A percentile compares a stretch with the other conserved stretches of the same genome.
Evolutionary conservation across 345 rosid genomes (phyloP).

Genomic region (Euphorbia peplus): DNA sequence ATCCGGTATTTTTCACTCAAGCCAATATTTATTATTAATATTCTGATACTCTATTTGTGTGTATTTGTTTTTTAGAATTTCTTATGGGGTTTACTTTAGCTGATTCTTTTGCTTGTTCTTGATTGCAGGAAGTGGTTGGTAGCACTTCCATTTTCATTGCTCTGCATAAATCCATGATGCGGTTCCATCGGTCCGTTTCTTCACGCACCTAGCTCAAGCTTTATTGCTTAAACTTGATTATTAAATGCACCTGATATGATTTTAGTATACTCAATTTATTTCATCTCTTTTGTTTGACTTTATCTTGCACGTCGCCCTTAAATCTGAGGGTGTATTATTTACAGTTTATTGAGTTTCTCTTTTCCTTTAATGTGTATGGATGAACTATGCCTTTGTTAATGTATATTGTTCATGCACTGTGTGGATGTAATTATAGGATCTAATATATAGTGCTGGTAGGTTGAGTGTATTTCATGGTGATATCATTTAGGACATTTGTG

Average conservation of each 20-base stretch:
- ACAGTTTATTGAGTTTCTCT: neutral
- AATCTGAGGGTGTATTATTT: neutral
- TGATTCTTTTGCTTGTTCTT: constrained; percentile 18
- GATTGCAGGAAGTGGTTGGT: constrained; percentile 81
- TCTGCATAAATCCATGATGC: constrained; percentile 78
- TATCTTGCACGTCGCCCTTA: neutral
- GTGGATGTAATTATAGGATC: neutral
- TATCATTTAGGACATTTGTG: neutral
- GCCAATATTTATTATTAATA: neutral
- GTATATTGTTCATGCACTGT: neutral
- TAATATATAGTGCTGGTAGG: neutral
- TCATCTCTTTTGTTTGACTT: neutral
- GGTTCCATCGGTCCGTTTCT: constrained; percentile 65
- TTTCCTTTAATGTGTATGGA: neutral
- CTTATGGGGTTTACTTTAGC: neutral
- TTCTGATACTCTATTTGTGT: neutral
- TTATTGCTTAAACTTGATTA: constrained; percentile 1
- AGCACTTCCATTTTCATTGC: constrained; percentile 79
- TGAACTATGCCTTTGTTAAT: neutral
- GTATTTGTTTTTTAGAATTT: neutral
- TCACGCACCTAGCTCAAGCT: neutral
- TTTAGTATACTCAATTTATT: too few species aligned
- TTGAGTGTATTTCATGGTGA: neutral
- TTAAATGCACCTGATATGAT: constrained; percentile 2
- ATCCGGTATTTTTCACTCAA: neutral